Base-by-base conservation (phyloP, 2,329 filamentous ascomycete species). In the Phaeosphaeria sp. region DNA sequence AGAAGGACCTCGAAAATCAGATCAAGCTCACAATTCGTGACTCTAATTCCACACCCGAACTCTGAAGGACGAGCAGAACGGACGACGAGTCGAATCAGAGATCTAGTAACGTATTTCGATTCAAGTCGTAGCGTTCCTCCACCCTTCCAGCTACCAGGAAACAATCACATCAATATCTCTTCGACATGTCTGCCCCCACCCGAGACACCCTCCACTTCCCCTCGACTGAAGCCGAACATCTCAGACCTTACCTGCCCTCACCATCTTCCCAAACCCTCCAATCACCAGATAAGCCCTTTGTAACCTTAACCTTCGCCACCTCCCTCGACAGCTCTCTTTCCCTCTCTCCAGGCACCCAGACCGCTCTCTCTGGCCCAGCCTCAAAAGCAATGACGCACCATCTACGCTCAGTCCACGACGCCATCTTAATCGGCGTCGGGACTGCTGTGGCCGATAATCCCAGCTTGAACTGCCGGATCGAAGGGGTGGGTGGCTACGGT, bases 351-450 rank as follows among this genome's bases (percentile, higher is more conserved):
- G 93, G 93, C 15, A 83, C 87, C n/a, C 91, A 90, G 64, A 98
- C 94, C 2, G 82, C 86, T 0, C 85, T 98, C 15, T 98, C 94
- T 1, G 93, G 93, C 3, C 86, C 90, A 0, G 83, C 89, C 62
- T 92, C 92, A 39, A 97, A 97, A 77, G 86, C 91, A 52, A 96
- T 98, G 92, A 97, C 94, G 0, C 94, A 98, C 77, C 92, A 91
- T 74, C 85, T 98, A 25, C 91, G 94, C 68, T 89, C 89, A 13
- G 86, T 84, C 17, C 93, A 98, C 78, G 87, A 91, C 61, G 92
- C 91, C 40, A 96, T 97, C 65, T 83, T 96, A 22, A 83, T 98
- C 30, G 94, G 94, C 21, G 91, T 90, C 4, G 90, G 90, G 2
- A 98, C 94, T 1, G 91, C 92, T 7, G 81, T 92, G 24, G 90